Evolutionary conservation across 176 grass and related monocot species (phyloP), one percentile per base, ranked within the genome.

Genomic region (Pontederia crassipes): DNA sequence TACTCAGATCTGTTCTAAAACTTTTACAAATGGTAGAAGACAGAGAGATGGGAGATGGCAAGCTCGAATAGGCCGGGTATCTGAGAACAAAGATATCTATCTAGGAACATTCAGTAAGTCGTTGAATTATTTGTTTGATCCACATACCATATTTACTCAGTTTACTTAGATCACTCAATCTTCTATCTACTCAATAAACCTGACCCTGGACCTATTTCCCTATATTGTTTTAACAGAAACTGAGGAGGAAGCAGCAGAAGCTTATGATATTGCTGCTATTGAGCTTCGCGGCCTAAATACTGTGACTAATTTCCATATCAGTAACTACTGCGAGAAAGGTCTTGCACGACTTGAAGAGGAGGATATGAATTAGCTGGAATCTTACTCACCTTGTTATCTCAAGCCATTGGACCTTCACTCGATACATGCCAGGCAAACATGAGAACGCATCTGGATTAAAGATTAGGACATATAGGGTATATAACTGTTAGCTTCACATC

Each of bases 11-110:
- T 53, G 14, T 53, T 53, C 51, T 53, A n/a, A 53, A 53, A 53
- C 12, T 53, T 14, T 53, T 8, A 1, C n/a, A n/a, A 52, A 16
- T 53, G 51, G 51, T 53, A 95, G 89, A 81, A 86, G 90, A 79
- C 82, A 75, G 67, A 89, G 89, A 80, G 90, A 95, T 65, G 86
- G 90, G 47, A 86, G 82, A 62, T 95, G 90, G 90, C 90, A 95
- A 69, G 80, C 90, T 61, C 82, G 86, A 73, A 95, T 95, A 71
- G 90, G 90, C 57, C 70, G 85, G 48, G 75, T 95, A 79, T 79
- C 77, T 79, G 86, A 74, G 46, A 80, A 79, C 20, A 95, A 83
- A 83, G 90, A 95, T 77, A 86, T 95, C 55, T 95, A 95, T 67
- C 70, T 95, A 45, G 90, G 90, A 77, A 89, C 90, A 48, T 95